Percentiles rank a stretch among this genome's conserved stretches.
These are phyloP conservation scores for Aspergillus sclerotialis DNA, from an alignment of 2,329 filamentous ascomycete genomes.

Conservation along the genomic window DNA sequence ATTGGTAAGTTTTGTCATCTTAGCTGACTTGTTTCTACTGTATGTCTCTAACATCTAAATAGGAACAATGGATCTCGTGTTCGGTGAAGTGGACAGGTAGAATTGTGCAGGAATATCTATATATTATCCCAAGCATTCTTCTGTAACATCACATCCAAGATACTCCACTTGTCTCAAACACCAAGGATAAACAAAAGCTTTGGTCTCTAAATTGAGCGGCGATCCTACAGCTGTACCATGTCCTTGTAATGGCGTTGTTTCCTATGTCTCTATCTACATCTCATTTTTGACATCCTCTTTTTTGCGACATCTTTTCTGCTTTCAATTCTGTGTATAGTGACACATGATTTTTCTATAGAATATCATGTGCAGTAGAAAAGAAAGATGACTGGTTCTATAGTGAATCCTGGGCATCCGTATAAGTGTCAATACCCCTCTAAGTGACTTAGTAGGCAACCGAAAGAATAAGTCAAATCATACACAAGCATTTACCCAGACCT, in stretches of 20 bases:
- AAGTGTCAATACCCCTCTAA: too few relatives aligned
- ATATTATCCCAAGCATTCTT: slow-evolving; percentile 5
- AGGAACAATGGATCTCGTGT: slow-evolving; percentile 77
- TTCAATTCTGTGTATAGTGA: slow-evolving; percentile 23
- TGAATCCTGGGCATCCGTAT: too few relatives aligned
- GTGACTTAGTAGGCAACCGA: too few relatives aligned
- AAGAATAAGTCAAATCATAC: too few relatives aligned
- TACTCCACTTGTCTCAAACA: slow-evolving; percentile 1
- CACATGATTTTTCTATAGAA: slow-evolving; percentile 11
- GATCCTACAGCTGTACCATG: slow-evolving; percentile 11
- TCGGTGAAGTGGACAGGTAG: slow-evolving; percentile 61
- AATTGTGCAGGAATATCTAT: slow-evolving; percentile 7
- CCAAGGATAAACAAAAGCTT: slow-evolving; percentile 3
- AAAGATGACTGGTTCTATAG: background rate
- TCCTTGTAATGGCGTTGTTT: slow-evolving; percentile 29
- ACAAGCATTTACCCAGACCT: too few relatives aligned
- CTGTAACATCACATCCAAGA: slow-evolving; percentile 11
- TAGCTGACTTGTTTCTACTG: background rate
- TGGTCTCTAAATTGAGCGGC: slow-evolving; percentile 7
- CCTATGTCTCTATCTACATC: slow-evolving; percentile 10
- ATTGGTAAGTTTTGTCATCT: slow-evolving; percentile 53
- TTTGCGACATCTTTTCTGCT: slow-evolving; percentile 4
- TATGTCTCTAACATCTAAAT: slow-evolving; percentile 4
- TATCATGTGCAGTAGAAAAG: slow-evolving; percentile 3
- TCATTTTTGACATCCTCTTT: slow-evolving; percentile 10